phyloP scores from a whole-genome alignment of 352 stramenopile species.

The Globisporangium parvum region DNA sequence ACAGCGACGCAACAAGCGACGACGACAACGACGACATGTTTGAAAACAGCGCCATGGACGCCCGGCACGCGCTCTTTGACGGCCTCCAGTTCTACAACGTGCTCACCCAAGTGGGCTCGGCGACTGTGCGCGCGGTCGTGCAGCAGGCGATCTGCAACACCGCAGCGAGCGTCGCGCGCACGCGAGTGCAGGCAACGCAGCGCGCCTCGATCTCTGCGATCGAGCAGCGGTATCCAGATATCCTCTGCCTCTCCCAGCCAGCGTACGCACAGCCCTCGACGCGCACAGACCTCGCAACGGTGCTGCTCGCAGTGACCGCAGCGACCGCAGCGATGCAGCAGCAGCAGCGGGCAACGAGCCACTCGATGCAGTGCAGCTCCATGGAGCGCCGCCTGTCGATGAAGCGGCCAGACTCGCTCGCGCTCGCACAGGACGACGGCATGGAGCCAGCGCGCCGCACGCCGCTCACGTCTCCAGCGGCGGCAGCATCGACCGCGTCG shows the following conservation, averaged over 20 bases:
- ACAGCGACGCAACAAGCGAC: neutral
- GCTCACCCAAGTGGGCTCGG: conserved; percentile 34
- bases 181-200: conserved; percentile 21
- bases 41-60: conserved; percentile 10
- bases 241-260: conserved; percentile 39
- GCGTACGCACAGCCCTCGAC: conserved; percentile 9
- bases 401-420: conserved; percentile 9
- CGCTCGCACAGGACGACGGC: conserved; percentile 8
- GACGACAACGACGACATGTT: conserved; percentile 4
- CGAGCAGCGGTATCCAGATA: conserved; percentile 54
- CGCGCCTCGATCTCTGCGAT: conserved; percentile 54
- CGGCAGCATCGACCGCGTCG: neutral
- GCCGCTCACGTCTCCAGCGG: conserved; percentile 7
- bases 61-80: conserved; percentile 33
- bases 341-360: neutral
- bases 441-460: conserved; percentile 7
- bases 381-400: conserved; percentile 12
- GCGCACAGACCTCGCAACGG: conserved; percentile 12
- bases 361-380: conserved; percentile 3
- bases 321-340: conserved; percentile 2
- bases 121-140: conserved; percentile 29
- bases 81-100: conserved; percentile 63
- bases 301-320: conserved; percentile 8
- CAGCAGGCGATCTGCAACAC: conserved; percentile 35
- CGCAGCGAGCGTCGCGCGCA: conserved; percentile 16